These are phyloP conservation scores for Hylodesmum podocarpum DNA, from an alignment of 306 rosid genomes.

Conservation along the genomic window DNA sequence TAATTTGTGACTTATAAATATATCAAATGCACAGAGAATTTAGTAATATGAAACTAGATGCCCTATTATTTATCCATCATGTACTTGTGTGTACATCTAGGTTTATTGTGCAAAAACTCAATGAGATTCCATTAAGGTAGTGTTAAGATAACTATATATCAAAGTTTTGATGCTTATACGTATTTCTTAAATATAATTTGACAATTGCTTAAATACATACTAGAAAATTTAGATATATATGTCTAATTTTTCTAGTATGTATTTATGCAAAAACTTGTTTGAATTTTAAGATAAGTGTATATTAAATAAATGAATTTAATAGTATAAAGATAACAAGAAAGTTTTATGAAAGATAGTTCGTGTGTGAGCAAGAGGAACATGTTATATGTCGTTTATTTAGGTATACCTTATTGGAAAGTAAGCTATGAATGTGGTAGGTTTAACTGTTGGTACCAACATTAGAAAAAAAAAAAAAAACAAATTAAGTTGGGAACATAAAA, in stretches of 20 bases:
- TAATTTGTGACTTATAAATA: neutral
- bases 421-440: neutral
- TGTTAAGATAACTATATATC: neutral
- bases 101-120: neutral
- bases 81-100: neutral
- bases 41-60: neutral
- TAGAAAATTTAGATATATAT: too few species aligned
- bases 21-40: neutral
- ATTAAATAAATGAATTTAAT: neutral
- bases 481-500: neutral
- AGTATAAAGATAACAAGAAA: neutral
- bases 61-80: neutral
- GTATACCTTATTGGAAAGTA: neutral
- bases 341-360: neutral
- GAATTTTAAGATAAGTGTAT: neutral
- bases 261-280: neutral
- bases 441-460: neutral
- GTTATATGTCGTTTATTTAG: neutral
- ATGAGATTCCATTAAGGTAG: neutral
- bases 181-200: neutral
- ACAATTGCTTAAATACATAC: too few species aligned
- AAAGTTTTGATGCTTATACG: neutral
- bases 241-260: too few species aligned
- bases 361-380: neutral
- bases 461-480: too few species aligned